phyloP scores from a whole-genome alignment of 306 rosid species.

The Datisca glomerata region DNA sequence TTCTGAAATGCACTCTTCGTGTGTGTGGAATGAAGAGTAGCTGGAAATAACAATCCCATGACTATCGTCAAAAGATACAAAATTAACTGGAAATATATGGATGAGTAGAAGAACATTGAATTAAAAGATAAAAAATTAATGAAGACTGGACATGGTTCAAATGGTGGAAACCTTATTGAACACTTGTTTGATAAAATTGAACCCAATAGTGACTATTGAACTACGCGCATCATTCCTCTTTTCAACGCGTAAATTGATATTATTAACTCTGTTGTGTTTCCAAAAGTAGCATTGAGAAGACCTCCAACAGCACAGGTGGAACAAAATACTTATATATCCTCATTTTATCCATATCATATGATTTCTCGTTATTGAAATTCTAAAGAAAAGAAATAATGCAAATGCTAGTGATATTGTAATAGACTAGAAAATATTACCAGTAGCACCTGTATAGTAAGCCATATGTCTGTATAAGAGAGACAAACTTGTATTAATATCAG shows the following conservation, averaged over 20 bases:
- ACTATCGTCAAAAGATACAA: conserved; percentile 45
- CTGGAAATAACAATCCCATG: conserved; percentile 61
- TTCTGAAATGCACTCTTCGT: conserved; percentile 35
- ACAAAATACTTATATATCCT: too few relatives aligned
- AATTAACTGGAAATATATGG: conserved; percentile 13
- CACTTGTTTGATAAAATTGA: conserved; percentile 79
- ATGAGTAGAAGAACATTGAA: conserved; percentile 3
- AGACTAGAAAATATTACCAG: conserved; percentile 12
- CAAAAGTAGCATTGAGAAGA: conserved; percentile 80
- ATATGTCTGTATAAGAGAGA: conserved; percentile 33
- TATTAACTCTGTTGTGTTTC: conserved; percentile 84
- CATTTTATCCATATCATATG: too few relatives aligned
- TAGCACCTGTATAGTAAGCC: conserved; percentile 44
- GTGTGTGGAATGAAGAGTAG: conserved; percentile 35
- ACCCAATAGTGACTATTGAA: conserved; percentile 71
- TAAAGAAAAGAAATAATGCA: too few relatives aligned
- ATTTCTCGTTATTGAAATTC: too few relatives aligned
- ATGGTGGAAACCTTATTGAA: conserved; percentile 61
- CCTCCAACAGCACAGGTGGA: conserved; percentile 57
- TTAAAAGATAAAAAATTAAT: neutral
- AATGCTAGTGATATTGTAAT: neutral
- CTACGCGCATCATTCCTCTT: conserved; percentile 57
- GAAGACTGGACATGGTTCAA: neutral
- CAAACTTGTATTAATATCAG: conserved; percentile 5
- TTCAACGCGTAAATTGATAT: conserved; percentile 61